Percentiles rank a stretch among this genome's conserved stretches.
Conservation (phyloP, 106 monocot genomes). For the Vanilla planifolia region DNA sequence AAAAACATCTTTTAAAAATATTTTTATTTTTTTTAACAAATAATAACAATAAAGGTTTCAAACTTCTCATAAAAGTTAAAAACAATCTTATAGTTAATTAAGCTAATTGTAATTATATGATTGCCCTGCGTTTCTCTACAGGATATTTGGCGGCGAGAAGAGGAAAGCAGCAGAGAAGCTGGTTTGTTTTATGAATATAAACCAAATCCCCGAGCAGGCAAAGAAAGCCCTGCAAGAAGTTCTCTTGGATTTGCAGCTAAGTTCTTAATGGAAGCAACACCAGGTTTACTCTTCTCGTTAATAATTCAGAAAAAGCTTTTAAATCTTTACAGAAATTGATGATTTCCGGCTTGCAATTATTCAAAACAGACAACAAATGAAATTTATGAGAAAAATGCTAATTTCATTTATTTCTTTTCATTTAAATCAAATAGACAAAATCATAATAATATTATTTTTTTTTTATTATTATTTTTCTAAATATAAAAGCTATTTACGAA, state of each 20-base stretch:
- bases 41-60: not conserved
- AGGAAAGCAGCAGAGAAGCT: slow-evolving; percentile 5
- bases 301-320: too few species aligned
- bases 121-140: not conserved
- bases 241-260: slow-evolving; percentile 4
- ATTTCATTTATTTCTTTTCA: too few species aligned
- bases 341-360: too few species aligned
- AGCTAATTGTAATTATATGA: not conserved
- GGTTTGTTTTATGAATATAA: slow-evolving; percentile 6
- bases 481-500: too few species aligned
- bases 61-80: not conserved
- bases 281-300: too few species aligned
- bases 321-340: too few species aligned
- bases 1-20: not conserved
- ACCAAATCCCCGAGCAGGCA: slow-evolving; percentile 13
- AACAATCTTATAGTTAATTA: not conserved
- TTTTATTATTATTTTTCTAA: too few species aligned
- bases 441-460: too few species aligned
- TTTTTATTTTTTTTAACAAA: not conserved
- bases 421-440: too few species aligned
- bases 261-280: too few species aligned
- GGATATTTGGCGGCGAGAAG: slow-evolving; percentile 14
- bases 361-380: too few species aligned
- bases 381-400: too few species aligned
- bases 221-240: slow-evolving; percentile 12